These are phyloP conservation scores for Penicillium coffeae DNA, from an alignment of 495 filamentous ascomycete genomes.

Conservation along the genomic window DNA sequence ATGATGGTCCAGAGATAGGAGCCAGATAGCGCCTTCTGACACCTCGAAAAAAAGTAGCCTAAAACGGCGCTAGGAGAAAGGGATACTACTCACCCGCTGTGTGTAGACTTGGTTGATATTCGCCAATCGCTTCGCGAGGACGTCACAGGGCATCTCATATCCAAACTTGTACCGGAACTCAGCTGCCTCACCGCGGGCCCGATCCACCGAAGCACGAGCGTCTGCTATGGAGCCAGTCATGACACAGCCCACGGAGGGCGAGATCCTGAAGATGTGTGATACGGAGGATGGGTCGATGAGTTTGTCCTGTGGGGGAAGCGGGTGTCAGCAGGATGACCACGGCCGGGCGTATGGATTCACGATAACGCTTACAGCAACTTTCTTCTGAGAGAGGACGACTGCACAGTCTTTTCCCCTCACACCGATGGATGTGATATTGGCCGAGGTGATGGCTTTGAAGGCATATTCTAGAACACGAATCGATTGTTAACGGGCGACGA, in stretches of 20 bases:
- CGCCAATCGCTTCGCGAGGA: constrained; percentile 89
- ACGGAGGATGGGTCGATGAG: constrained; percentile 97
- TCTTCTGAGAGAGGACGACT: constrained; percentile 97
- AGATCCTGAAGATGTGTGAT: constrained; percentile 94
- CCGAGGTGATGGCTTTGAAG: constrained; percentile 98
- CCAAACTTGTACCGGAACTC: constrained; percentile 98
- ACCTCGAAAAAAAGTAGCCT: not conserved
- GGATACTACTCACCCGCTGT: constrained; percentile 67
- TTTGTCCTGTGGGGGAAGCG: constrained; percentile 67
- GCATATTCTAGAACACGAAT: constrained; percentile 77
- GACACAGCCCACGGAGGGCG: constrained; percentile 92
- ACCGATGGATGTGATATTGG: constrained; percentile 96
- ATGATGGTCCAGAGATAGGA: not conserved
- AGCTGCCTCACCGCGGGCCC: constrained; percentile 91
- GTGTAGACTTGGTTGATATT: constrained; percentile 99
- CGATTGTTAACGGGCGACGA: constrained; percentile 26
- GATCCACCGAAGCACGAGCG: constrained; percentile 84
- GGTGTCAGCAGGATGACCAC: constrained; percentile 2
- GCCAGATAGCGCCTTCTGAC: too few relatives aligned
- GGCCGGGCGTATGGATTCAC: not conserved
- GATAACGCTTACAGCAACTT: constrained; percentile 80
- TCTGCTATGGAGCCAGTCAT: constrained; percentile 99
- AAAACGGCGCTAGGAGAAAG: not conserved
- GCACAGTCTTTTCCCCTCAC: constrained; percentile 95
- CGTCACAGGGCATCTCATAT: constrained; percentile 99